Evolutionary conservation across 192 early-diverging fungal genomes (phyloP).

Genomic region (Podila epigama): DNA sequence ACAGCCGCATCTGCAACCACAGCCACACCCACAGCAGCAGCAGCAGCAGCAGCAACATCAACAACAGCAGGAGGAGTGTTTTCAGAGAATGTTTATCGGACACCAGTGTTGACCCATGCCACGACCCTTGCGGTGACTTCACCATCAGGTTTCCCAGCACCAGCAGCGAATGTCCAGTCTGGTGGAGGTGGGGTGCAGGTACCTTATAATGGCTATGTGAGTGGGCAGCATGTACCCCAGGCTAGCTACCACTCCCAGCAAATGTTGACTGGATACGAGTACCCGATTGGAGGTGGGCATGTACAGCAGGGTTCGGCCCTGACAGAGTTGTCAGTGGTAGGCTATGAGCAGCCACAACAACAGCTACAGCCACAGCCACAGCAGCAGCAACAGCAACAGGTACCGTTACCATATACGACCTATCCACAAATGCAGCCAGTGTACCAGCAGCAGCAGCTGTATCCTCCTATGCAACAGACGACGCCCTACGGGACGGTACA

Average conservation of each 20-base stretch:
- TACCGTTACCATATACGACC: too few species aligned
- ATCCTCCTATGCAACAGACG: conserved; percentile 20
- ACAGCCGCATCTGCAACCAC: not conserved
- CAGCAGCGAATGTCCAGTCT: not conserved
- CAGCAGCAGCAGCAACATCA: not conserved
- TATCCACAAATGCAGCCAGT: not conserved
- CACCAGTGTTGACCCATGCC: conserved; percentile 13
- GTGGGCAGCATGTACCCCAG: too few species aligned
- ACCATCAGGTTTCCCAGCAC: conserved; percentile 1
- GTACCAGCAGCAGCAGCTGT: not conserved
- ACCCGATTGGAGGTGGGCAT: too few species aligned
- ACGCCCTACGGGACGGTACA: too few species aligned
- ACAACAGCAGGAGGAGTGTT: not conserved
- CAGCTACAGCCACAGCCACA: not conserved
- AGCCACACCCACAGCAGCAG: conserved; percentile 2
- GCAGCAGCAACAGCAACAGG: conserved; percentile 12
- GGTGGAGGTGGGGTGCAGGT: too few species aligned
- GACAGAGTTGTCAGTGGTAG: too few species aligned
- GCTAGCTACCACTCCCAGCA: too few species aligned
- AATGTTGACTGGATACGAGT: too few species aligned
- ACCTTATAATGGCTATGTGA: too few species aligned
- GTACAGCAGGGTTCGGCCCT: too few species aligned
- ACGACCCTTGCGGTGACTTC: conserved; percentile 10
- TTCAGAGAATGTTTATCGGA: conserved; percentile 25
- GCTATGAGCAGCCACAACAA: not conserved